Percentiles rank a stretch among this genome's conserved stretches.
Conservation (phyloP, 495 filamentous ascomycete genomes). For the Hapsidospora chrysogenum region DNA sequence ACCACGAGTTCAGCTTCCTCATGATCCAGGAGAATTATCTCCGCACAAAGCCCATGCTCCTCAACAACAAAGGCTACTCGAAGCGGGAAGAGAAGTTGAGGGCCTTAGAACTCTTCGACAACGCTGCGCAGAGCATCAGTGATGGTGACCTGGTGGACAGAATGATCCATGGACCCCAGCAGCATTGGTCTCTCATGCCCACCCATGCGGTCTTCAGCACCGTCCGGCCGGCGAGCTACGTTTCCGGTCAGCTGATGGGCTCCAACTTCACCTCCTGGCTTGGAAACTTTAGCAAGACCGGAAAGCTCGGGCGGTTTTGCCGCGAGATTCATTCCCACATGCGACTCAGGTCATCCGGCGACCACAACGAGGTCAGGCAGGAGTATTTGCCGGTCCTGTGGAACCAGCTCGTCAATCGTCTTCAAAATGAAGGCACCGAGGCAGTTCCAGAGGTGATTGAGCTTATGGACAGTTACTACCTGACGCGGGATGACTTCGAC, state of each 20-base stretch:
- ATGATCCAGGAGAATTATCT: constrained; percentile 99
- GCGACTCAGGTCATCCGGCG: constrained; percentile 80
- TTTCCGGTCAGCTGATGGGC: constrained; percentile 54
- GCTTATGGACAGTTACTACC: constrained; percentile 91
- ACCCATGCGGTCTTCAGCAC: constrained; percentile 95
- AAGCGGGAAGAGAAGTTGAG: constrained; percentile 55
- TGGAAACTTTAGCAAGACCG: constrained; percentile 82
- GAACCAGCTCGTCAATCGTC: constrained; percentile 54
- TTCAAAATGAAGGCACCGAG: constrained; percentile 60
- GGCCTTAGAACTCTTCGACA: constrained; percentile 62
- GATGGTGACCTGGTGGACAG: constrained; percentile 93
- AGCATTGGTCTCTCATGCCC: constrained; percentile 97
- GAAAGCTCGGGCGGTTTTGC: constrained; percentile 68
- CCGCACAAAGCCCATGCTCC: constrained; percentile 51
- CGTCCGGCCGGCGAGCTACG: constrained; percentile 77
- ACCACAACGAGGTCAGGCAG: constrained; percentile 84
- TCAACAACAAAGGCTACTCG: constrained; percentile 35
- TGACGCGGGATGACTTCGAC: constrained; percentile 93
- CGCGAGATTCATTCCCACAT: constrained; percentile 97
- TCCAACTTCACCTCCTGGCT: constrained; percentile 74
- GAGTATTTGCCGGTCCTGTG: constrained; percentile 88
- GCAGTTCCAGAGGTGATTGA: constrained; percentile 56
- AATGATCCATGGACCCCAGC: constrained; percentile 96
- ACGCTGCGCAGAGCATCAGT: constrained; percentile 86
- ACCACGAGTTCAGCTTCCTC: constrained; percentile 88